These are phyloP conservation scores for Suillus bovinus DNA, from an alignment of 768 basidiomycete genomes.

Conservation along the genomic window DNA sequence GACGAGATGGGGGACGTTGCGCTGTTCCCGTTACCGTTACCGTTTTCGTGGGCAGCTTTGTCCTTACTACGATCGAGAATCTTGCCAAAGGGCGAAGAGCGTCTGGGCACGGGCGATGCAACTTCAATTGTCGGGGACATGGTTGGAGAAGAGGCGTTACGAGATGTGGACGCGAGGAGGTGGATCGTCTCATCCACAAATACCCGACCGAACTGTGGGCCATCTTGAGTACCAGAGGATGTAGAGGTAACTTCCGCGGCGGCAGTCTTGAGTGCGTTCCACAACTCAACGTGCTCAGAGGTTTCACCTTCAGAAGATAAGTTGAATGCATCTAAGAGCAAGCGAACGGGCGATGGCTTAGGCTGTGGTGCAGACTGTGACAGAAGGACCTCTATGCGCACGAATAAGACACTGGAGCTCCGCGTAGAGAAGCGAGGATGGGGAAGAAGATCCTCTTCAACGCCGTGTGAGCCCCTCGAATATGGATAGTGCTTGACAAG, in stretches of 20 bases:
- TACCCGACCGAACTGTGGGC: slow-evolving; percentile 47
- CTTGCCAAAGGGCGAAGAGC: slow-evolving; percentile 33
- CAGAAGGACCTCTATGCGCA: slow-evolving; percentile 62
- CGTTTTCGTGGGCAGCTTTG: slow-evolving; percentile 10
- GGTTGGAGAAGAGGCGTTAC: slow-evolving; percentile 33
- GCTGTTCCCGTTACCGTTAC: slow-evolving; percentile 22
- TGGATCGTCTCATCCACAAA: slow-evolving; percentile 71
- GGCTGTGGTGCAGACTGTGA: slow-evolving; percentile 34
- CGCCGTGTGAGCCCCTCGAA: slow-evolving; percentile 26
- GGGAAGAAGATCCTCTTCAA: slow-evolving; percentile 50
- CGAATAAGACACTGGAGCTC: slow-evolving; percentile 60
- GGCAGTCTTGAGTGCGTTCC: slow-evolving; percentile 53
- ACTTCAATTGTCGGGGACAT: slow-evolving; percentile 29
- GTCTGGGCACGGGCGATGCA: slow-evolving; percentile 38
- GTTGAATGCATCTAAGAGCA: slow-evolving; percentile 66
- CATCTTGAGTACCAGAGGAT: slow-evolving; percentile 31
- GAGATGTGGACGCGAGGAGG: slow-evolving; percentile 50
- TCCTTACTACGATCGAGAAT: slow-evolving; percentile 24
- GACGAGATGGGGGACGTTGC: slow-evolving; percentile 31
- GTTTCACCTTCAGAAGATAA: slow-evolving; percentile 32
- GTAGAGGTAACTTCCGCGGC: slow-evolving; percentile 34
- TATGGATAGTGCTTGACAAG: slow-evolving; percentile 74
- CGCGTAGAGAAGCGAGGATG: slow-evolving; percentile 71
- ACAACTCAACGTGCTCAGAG: slow-evolving; percentile 42
- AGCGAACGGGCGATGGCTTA: slow-evolving; percentile 54